Percentiles rank a stretch among this genome's conserved stretches.
Evolutionary conservation across 2,329 filamentous ascomycete species (phyloP).

Genomic region (Paecilomyces fulvus): DNA sequence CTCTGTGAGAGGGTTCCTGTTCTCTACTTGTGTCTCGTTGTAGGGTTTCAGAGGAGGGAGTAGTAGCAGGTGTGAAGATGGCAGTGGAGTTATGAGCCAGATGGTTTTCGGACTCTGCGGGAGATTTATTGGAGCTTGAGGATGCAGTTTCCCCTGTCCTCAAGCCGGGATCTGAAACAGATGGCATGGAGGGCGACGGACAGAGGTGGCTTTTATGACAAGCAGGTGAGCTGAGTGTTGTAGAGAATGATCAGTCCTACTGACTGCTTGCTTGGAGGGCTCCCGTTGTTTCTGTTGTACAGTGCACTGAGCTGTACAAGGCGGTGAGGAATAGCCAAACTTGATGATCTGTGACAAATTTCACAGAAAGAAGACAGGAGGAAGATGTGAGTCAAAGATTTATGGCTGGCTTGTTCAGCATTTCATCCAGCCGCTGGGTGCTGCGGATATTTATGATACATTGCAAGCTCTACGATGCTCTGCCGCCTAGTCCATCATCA

Average conservation of each 20-base stretch:
- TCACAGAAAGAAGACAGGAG: not conserved
- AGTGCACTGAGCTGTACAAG: not conserved
- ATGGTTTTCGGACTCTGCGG: conserved; percentile 10
- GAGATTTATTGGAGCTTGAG: conserved; percentile 3
- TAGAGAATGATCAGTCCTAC: not conserved
- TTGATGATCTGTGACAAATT: not conserved
- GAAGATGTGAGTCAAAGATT: not conserved
- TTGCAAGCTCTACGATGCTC: not conserved
- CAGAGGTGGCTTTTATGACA: not conserved
- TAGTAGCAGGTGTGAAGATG: conserved; percentile 13
- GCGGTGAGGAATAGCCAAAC: not conserved
- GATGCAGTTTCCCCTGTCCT: not conserved
- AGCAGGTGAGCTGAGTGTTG: not conserved
- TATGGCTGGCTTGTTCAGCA: not conserved
- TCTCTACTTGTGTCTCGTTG: conserved; percentile 10
- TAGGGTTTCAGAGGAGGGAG: conserved; percentile 15
- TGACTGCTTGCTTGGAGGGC: not conserved
- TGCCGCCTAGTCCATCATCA: not conserved
- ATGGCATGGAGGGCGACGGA: not conserved
- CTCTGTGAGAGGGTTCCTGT: not conserved
- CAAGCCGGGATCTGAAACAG: not conserved
- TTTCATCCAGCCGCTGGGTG: not conserved
- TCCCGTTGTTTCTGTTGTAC: not conserved
- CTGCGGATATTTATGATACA: not conserved
- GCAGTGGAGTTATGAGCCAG: conserved; percentile 12